These are phyloP conservation scores for Millerozyma miso DNA, from an alignment of 805 yeast genomes.

Conservation along the genomic window DNA sequence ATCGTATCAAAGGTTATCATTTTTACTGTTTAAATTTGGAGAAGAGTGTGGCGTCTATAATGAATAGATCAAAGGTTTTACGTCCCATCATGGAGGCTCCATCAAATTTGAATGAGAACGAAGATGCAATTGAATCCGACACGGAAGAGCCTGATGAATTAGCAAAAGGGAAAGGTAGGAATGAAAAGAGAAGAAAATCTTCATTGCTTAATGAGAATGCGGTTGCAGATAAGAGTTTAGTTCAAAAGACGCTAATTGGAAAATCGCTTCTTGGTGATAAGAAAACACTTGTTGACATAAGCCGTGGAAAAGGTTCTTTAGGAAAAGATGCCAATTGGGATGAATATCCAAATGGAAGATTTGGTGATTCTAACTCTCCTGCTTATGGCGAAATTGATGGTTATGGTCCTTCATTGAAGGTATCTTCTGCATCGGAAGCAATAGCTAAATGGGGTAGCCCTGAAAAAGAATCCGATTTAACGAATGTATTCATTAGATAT, in stretches of 20 bases:
- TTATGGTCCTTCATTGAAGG: conserved; percentile 87
- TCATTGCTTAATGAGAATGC: conserved; percentile 40
- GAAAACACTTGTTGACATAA: conserved; percentile 66
- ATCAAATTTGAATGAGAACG: conserved; percentile 21
- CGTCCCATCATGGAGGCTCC: conserved; percentile 35
- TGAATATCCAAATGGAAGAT: conserved; percentile 93
- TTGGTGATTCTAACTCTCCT: conserved; percentile 92
- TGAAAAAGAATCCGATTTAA: conserved; percentile 51
- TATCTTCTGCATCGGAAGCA: conserved; percentile 59
- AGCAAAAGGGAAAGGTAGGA: conserved; percentile 18
- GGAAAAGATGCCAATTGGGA: conserved; percentile 96
- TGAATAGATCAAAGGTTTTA: conserved; percentile 57
- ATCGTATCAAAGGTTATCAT: conserved; percentile 77
- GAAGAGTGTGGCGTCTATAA: conserved; percentile 82
- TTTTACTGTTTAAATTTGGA: conserved; percentile 91
- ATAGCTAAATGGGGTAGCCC: conserved; percentile 81
- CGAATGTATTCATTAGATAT: conserved; percentile 65
- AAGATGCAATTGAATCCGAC: conserved; percentile 39
- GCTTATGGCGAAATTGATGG: conserved; percentile 99
- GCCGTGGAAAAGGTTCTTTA: conserved; percentile 76
- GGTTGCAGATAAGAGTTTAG: conserved; percentile 17
- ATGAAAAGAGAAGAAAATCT: conserved; percentile 29
- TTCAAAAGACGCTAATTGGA: conserved; percentile 18
- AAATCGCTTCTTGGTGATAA: conserved; percentile 31
- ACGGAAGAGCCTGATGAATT: conserved; percentile 31